These are phyloP conservation scores for Globisporangium ultimum DNA, from an alignment of 352 stramenopile genomes.

Conservation along the genomic window DNA sequence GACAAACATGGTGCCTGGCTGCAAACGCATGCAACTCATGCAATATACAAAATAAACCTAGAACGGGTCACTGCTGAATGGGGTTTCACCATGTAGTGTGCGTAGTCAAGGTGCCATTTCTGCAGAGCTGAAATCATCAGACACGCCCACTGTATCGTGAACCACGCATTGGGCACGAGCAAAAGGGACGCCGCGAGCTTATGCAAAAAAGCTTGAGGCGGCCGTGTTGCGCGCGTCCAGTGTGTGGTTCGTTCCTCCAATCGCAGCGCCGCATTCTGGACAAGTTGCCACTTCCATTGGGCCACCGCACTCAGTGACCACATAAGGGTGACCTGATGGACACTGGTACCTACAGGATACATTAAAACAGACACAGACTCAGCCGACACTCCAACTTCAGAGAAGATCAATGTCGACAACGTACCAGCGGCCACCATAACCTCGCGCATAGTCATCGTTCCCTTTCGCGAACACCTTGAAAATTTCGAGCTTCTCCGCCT, in stretches of 20 bases:
- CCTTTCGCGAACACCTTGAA: neutral
- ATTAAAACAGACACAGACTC: neutral
- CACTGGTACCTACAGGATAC: slow-evolving; percentile 34
- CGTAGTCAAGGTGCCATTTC: neutral
- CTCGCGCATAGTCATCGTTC: neutral
- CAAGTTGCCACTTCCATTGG: slow-evolving; percentile 37
- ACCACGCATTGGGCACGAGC: neutral
- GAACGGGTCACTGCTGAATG: neutral
- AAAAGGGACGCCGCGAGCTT: neutral
- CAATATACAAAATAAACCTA: too few species aligned
- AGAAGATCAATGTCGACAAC: neutral
- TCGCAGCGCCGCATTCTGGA: slow-evolving; percentile 37
- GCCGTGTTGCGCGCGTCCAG: neutral
- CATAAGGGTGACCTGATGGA: slow-evolving; percentile 51
- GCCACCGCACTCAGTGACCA: slow-evolving; percentile 51
- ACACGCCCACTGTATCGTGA: neutral
- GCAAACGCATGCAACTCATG: too few species aligned
- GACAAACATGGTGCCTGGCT: too few species aligned
- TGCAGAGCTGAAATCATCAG: neutral
- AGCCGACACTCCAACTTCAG: neutral
- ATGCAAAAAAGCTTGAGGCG: neutral
- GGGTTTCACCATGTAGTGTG: neutral
- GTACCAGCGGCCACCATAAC: neutral
- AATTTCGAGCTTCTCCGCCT: neutral
- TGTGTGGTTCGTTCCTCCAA: slow-evolving; percentile 33